Evolutionary conservation across 148 eudicot genomes (phyloP).

Genomic region (Amaranthus palmeri): DNA sequence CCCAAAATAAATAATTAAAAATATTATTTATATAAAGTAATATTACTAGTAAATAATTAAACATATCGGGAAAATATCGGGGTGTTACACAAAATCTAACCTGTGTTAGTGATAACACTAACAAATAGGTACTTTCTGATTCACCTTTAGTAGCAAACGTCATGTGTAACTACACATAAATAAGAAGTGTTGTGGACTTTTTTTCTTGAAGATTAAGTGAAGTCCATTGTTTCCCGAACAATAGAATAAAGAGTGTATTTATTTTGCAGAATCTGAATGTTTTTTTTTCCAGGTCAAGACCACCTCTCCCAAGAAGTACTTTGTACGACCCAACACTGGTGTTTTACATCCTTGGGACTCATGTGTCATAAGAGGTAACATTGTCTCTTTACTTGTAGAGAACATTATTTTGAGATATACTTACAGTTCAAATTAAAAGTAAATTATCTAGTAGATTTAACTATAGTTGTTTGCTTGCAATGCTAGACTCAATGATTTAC

Average conservation of each 20-base stretch:
- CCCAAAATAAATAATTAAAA: too few relatives aligned
- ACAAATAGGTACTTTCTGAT: too few relatives aligned
- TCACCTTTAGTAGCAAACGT: too few relatives aligned
- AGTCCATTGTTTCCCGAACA: background rate
- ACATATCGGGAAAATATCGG: too few relatives aligned
- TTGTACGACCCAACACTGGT: conserved; percentile 89
- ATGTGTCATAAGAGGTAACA: conserved; percentile 74
- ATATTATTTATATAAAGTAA: too few relatives aligned
- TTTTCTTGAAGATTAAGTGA: background rate
- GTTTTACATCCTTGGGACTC: conserved; percentile 85
- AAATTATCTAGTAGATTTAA: conserved; percentile 3
- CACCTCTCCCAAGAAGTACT: conserved; percentile 89
- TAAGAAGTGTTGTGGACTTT: background rate
- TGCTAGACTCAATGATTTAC: background rate
- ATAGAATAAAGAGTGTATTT: too few relatives aligned
- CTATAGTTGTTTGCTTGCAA: background rate
- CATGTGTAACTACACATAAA: too few relatives aligned
- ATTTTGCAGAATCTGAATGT: background rate
- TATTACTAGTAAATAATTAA: too few relatives aligned
- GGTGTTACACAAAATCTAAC: too few relatives aligned
- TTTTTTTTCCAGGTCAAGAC: conserved; percentile 71
- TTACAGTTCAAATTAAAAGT: background rate
- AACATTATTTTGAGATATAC: background rate
- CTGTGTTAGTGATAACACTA: too few relatives aligned
- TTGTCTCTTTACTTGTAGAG: background rate